These are phyloP conservation scores for Aspergillus candidus DNA, from an alignment of 2,329 filamentous ascomycete species.

Conservation along the genomic window DNA sequence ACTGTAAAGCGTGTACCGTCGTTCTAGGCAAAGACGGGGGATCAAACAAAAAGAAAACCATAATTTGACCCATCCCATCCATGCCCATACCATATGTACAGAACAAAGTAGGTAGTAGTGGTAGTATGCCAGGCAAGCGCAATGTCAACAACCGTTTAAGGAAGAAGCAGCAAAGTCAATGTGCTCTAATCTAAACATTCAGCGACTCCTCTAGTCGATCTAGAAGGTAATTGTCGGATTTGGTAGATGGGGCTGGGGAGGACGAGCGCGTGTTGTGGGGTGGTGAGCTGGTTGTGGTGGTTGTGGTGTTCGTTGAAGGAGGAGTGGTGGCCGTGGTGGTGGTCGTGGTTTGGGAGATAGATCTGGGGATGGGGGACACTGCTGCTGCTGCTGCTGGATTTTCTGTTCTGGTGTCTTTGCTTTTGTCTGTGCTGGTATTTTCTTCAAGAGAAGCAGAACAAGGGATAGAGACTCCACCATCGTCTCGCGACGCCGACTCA, in stretches of 20 bases:
- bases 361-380: not conserved
- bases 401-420: too few species aligned
- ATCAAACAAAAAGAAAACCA: too few species aligned
- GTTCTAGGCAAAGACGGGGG: too few species aligned
- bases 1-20: too few species aligned
- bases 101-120: not conserved
- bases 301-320: not conserved
- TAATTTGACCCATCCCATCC: too few species aligned
- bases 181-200: not conserved
- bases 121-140: not conserved
- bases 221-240: constrained; percentile 19
- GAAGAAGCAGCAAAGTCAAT: not conserved
- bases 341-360: not conserved
- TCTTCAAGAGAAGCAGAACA: not conserved
- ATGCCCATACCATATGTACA: not conserved
- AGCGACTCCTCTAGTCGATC: constrained; percentile 22
- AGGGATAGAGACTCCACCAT: not conserved
- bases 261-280: constrained; percentile 8
- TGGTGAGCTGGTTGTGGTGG: not conserved
- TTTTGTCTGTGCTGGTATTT: too few species aligned
- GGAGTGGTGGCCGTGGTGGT: not conserved
- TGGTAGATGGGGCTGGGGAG: constrained; percentile 14
- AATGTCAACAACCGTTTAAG: not conserved
- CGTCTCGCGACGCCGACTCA: not conserved
- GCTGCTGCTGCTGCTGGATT: not conserved